A percentile compares a stretch with the other conserved stretches of the same genome.
Conservation (phyloP, 768 basidiomycete genomes). For the Russula dissimulans region DNA sequence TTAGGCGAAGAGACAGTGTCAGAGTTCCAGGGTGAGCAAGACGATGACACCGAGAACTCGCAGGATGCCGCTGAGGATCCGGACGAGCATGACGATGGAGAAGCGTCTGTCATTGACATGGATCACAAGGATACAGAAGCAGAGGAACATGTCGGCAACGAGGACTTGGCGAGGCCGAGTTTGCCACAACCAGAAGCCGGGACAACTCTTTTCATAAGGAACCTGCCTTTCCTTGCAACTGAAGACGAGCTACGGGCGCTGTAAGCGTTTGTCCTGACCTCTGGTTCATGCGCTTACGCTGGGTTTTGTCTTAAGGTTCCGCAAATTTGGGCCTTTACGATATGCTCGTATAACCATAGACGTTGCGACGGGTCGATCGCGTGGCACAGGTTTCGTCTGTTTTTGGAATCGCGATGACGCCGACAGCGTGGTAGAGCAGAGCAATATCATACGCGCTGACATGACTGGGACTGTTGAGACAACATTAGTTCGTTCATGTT, state of each 20-base stretch:
- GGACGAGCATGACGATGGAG: slow-evolving; percentile 36
- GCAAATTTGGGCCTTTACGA: slow-evolving; percentile 82
- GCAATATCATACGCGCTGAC: slow-evolving; percentile 59
- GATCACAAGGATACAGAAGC: slow-evolving; percentile 34
- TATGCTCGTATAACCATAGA: slow-evolving; percentile 92
- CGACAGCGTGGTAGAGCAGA: slow-evolving; percentile 73
- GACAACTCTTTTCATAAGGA: slow-evolving; percentile 89
- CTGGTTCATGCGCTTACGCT: background rate
- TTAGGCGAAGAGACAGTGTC: slow-evolving; percentile 28
- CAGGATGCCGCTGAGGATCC: slow-evolving; percentile 31
- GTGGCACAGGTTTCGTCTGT: slow-evolving; percentile 94
- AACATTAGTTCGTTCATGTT: slow-evolving; percentile 9
- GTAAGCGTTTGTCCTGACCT: slow-evolving; percentile 36
- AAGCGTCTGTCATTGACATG: slow-evolving; percentile 1
- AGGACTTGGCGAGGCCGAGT: slow-evolving; percentile 33
- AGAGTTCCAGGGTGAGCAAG: slow-evolving; percentile 31
- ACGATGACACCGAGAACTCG: slow-evolving; percentile 20
- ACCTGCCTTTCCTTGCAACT: slow-evolving; percentile 84
- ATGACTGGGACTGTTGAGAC: slow-evolving; percentile 38
- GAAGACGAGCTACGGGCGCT: slow-evolving; percentile 85
- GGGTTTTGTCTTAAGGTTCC: slow-evolving; percentile 51
- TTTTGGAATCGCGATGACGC: slow-evolving; percentile 94
- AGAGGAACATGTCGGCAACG: slow-evolving; percentile 23
- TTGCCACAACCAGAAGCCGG: slow-evolving; percentile 81
- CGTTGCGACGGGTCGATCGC: slow-evolving; percentile 68